Percentiles rank a stretch among this genome's conserved stretches.
phyloP scores from a whole-genome alignment of 345 rosid genomes.

The Salix purpurea region DNA sequence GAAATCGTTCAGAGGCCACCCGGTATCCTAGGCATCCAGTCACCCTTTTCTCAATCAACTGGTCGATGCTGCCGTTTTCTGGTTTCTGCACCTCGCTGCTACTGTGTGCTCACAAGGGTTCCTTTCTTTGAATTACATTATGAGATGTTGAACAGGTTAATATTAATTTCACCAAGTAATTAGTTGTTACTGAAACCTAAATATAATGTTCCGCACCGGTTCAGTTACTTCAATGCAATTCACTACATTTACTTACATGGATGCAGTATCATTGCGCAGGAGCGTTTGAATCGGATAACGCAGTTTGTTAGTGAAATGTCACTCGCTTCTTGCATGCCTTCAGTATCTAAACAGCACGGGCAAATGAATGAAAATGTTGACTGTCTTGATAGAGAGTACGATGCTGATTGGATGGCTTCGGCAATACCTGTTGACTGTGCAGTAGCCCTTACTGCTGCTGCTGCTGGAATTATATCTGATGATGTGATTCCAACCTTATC shows the following conservation, averaged over 20 bases:
- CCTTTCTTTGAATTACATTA: conserved; percentile 96
- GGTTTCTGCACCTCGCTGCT: conserved; percentile 98
- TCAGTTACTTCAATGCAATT: conserved; percentile 3
- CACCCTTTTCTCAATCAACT: conserved; percentile 49
- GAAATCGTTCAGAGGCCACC: conserved; percentile 95
- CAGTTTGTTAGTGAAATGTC: conserved; percentile 73
- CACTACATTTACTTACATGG: conserved; percentile 29
- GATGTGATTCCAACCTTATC: conserved; percentile 53
- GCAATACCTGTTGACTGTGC: conserved; percentile 77
- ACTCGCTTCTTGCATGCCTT: conserved; percentile 42
- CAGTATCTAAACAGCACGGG: conserved; percentile 36
- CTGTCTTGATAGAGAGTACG: conserved; percentile 32
- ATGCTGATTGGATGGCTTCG: conserved; percentile 68
- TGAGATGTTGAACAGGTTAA: conserved; percentile 92
- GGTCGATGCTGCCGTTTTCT: conserved; percentile 68
- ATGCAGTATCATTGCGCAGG: conserved; percentile 95
- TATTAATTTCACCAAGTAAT: conserved; percentile 14
- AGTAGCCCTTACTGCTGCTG: conserved; percentile 71
- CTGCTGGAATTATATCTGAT: conserved; percentile 64
- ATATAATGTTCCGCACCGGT: background rate
- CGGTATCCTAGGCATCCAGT: conserved; percentile 55
- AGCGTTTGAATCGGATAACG: conserved; percentile 89
- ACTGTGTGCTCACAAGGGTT: conserved; percentile 83
- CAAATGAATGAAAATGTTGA: conserved; percentile 34
- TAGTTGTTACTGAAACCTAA: conserved; percentile 3